Base-by-base conservation (phyloP, 768 basidiomycete species). In the Tylopilus felleus region DNA sequence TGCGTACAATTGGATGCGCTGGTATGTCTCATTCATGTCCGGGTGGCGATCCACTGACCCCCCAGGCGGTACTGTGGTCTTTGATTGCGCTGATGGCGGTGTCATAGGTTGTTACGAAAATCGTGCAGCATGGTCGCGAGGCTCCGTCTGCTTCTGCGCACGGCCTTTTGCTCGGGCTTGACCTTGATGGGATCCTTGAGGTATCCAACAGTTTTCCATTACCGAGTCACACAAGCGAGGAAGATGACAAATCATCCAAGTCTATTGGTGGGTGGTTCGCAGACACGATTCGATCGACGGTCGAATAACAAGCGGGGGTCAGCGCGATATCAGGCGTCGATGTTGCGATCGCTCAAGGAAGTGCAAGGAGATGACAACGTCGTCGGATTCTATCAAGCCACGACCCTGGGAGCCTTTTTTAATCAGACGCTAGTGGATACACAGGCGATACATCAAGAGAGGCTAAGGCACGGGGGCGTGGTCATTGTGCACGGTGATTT, bases 331-430 rank as follows among this genome's bases (percentile, higher is more conserved):
- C 91, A 94, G 71, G 76, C 80, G 33, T 80, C 85, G 53, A 91
- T 94, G 90, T 76, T 94, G 43, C 84, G 89, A 52, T 87, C 89
- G 22, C 77, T 98, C 65, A 90, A 91, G 66, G 93, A 95, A 69
- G 93, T 95, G 51, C 88, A 90, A 64, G 84, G 86, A 35, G 93
- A 95, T 64, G 93, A 96, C 72, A 92, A 86, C 59, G 83, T 94
- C 31, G 88, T 97, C 51, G 95, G 95, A 36, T 93, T 96, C 71
- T 98, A 98, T 75, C 92, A 96, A 66, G 89, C 90, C 41, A 92
- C 87, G 25, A 83, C 85, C 9, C 78, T 92, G 36, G 91, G 91
- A 40, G 88, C 90, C 5, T 93, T 93, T 69, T 88, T 88, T 71
- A 90, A 83, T 65, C 90, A 91, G 68, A 79, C 81, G 8, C 69